Evolutionary conservation across 1,284 basidiomycete genomes (phyloP).

Genomic region (Sporisorium scitamineum): DNA sequence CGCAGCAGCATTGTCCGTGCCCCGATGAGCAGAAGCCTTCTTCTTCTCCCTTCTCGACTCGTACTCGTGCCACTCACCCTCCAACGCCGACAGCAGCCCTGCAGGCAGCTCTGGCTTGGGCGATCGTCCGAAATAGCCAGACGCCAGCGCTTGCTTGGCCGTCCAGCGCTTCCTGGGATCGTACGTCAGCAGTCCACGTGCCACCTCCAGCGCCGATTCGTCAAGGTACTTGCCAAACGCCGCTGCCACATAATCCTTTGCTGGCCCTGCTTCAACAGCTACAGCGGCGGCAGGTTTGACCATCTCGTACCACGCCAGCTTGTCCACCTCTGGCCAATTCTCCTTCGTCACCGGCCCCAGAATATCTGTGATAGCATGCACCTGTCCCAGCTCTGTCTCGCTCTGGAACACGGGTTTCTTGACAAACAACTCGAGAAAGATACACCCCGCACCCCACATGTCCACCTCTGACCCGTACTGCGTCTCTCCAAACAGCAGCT

Average conservation of each 20-base stretch:
- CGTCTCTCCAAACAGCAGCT: slow-evolving; percentile 93
- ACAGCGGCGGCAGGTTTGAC: slow-evolving; percentile 77
- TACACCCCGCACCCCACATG: slow-evolving; percentile 99
- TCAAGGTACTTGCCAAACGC: slow-evolving; percentile 41
- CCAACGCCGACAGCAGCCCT: slow-evolving; percentile 72
- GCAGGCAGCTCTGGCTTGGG: slow-evolving; percentile 80
- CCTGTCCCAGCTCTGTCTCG: slow-evolving; percentile 94
- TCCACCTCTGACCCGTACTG: slow-evolving; percentile 99
- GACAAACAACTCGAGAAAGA: slow-evolving; percentile 96
- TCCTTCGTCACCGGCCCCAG: slow-evolving; percentile 88
- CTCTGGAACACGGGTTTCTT: slow-evolving; percentile 96
- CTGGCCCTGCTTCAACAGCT: slow-evolving; percentile 74
- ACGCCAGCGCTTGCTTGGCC: slow-evolving; percentile 82
- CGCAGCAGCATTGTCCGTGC: slow-evolving; percentile 3
- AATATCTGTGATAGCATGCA: slow-evolving; percentile 89
- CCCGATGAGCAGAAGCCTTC: slow-evolving; percentile 26
- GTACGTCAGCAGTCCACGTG: slow-evolving; percentile 83
- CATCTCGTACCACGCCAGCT: slow-evolving; percentile 98
- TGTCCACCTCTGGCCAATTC: slow-evolving; percentile 83
- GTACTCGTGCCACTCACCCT: slow-evolving; percentile 95
- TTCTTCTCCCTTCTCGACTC: slow-evolving; percentile 71
- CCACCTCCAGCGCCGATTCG: slow-evolving; percentile 81
- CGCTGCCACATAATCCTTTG: slow-evolving; percentile 74
- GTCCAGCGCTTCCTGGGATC: slow-evolving; percentile 83
- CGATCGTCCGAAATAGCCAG: slow-evolving; percentile 85